Conservation (phyloP, 225 moss, liverwort and hornwort genomes). For the Pleurozium schreberi region DNA sequence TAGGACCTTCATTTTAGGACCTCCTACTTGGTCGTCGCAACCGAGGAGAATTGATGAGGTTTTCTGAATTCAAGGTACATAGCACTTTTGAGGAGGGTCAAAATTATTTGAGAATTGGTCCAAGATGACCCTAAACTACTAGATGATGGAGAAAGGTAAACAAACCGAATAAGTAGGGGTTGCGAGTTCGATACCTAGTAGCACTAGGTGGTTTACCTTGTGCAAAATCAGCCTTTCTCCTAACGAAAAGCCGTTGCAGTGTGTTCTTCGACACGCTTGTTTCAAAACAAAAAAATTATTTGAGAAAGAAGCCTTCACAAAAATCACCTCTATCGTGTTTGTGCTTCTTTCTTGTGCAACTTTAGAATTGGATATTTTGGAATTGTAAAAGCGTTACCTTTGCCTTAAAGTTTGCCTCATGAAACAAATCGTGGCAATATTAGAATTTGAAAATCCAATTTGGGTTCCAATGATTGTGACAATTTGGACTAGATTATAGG, state of each 20-base stretch:
- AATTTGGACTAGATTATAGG: background rate
- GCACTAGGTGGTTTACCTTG: too few relatives aligned
- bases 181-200: too few relatives aligned
- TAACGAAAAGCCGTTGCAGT: too few relatives aligned
- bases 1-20: too few relatives aligned
- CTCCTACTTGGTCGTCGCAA: too few relatives aligned
- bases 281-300: too few relatives aligned
- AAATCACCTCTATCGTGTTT: background rate
- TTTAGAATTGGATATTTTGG: background rate
- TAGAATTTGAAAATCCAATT: background rate
- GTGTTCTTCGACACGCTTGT: too few relatives aligned
- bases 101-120: too few relatives aligned
- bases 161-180: too few relatives aligned
- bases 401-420: background rate
- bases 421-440: background rate
- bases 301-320: background rate
- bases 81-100: background rate
- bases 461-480: background rate
- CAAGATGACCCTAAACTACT: too few relatives aligned
- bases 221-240: too few relatives aligned
- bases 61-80: background rate
- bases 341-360: background rate
- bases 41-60: background rate
- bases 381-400: background rate
- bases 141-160: too few relatives aligned